Evolutionary conservation across 495 filamentous ascomycete species (phyloP).

Genomic region (Amphirosellinia nigrospora): DNA sequence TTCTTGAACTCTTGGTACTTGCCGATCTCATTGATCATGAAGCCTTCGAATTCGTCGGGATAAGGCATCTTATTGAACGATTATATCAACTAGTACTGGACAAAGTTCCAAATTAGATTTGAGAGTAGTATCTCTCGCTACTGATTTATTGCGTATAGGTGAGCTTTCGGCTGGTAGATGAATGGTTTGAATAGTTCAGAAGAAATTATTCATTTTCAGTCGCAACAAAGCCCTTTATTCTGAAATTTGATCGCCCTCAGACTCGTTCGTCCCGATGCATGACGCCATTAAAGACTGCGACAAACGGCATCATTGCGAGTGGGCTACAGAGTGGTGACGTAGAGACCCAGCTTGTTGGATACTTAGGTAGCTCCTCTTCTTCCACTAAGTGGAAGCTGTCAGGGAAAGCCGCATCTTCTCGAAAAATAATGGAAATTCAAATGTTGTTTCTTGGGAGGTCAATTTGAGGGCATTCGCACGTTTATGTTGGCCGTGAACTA

Average conservation of each 20-base stretch:
- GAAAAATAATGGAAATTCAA: neutral
- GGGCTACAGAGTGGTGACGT: conserved; percentile 21
- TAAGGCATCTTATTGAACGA: conserved; percentile 64
- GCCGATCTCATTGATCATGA: conserved; percentile 67
- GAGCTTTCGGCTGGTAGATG: neutral
- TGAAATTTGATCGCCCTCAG: neutral
- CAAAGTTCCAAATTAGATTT: neutral
- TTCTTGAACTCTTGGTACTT: conserved; percentile 69
- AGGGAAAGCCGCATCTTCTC: neutral
- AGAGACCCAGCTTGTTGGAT: neutral
- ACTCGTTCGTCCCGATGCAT: conserved; percentile 13
- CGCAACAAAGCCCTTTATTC: neutral
- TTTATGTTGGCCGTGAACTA: neutral
- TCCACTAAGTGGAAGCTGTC: neutral
- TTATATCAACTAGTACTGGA: neutral
- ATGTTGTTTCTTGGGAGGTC: neutral
- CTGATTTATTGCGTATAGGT: neutral
- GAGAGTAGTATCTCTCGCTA: neutral
- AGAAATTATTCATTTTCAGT: too few relatives aligned
- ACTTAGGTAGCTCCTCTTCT: neutral
- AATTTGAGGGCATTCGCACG: conserved; percentile 5
- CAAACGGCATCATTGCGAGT: neutral
- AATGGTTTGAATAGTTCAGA: neutral
- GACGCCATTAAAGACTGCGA: conserved; percentile 24
- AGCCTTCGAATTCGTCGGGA: conserved; percentile 78